phyloP scores from a whole-genome alignment of 2,329 filamentous ascomycete genomes.

The Pestalotiopsis sp. region DNA sequence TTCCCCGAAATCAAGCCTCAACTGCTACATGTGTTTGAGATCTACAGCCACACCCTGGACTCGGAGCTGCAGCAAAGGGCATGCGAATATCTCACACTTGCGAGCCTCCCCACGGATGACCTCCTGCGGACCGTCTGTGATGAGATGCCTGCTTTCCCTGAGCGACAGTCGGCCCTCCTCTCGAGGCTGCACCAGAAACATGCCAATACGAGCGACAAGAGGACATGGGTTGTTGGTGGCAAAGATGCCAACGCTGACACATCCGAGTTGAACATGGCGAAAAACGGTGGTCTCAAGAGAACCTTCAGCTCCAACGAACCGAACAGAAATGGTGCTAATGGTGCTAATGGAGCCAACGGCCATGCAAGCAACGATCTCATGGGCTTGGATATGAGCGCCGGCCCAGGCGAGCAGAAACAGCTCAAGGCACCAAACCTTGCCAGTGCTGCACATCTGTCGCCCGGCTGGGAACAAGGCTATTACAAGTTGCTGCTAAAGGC shows the following conservation, averaged over 20 bases:
- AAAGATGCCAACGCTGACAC: conserved; percentile 89
- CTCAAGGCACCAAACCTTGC: conserved; percentile 80
- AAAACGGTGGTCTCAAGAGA: conserved; percentile 81
- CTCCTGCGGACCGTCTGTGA: conserved; percentile 92
- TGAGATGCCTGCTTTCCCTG: conserved; percentile 98
- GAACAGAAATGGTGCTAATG: conserved; percentile 53
- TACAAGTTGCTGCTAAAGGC: conserved; percentile 76
- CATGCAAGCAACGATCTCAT: conserved; percentile 68
- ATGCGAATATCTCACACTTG: conserved; percentile 89
- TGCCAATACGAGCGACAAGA: conserved; percentile 87
- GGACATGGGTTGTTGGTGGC: conserved; percentile 96
- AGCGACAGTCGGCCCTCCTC: conserved; percentile 87
- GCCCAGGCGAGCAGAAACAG: conserved; percentile 57
- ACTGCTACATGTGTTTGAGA: conserved; percentile 83
- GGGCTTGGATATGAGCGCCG: conserved; percentile 77
- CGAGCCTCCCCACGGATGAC: conserved; percentile 85
- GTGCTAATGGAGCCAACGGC: conserved; percentile 41
- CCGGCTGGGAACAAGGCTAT: conserved; percentile 92
- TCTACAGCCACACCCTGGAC: conserved; percentile 93
- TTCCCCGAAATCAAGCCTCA: conserved; percentile 99
- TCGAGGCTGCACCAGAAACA: conserved; percentile 95
- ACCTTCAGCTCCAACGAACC: conserved; percentile 70
- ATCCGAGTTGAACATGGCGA: conserved; percentile 77
- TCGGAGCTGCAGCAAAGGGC: conserved; percentile 95
- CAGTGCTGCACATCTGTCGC: conserved; percentile 87